Evolutionary conservation across 2,329 filamentous ascomycete species (phyloP), one percentile per base, ranked within the genome.

Genomic region (Hypoxylon sp.): DNA sequence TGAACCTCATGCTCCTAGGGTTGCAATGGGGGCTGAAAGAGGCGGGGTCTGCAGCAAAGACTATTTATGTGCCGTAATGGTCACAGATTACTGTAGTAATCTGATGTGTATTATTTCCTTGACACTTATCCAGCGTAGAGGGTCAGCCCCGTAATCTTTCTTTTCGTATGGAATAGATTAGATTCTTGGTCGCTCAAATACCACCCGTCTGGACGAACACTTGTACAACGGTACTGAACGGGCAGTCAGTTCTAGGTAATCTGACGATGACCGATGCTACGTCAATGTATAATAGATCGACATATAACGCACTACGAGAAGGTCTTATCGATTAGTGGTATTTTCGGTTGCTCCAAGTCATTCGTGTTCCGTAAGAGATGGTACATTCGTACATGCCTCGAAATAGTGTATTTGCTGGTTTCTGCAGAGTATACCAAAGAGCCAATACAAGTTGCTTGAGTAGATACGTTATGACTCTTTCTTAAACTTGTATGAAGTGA

Each of bases 1-100:
- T 14, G 29, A n/a, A 13, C 8, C 35, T 58, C 31, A 58, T 60
- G 48, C 52, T 9, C 5, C 29, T 55, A 29, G 59, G 64, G 68
- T 70, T 57, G 61, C 58, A 70, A 39, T 57, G 60, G 26, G 39
- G 59, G 44, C 63, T 70, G 63, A 55, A 59, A 29, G 64, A 59
- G 68, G 68, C 58, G 68, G 68, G 68, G 68, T 59, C 42, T 31
- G 68, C 61, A 68, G 53, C 61, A 60, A 60, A 26, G 59, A 54
- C 33, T 65, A 62, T 68, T 33, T 65, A 57, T 47, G 31, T 22
- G 22, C 37, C 6, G 37, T 17, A 22, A 31, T 52, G 5, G 10
- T 42, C 31, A 50, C 59, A 66, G 35, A 14, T n/a, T 37, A 42
- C 22, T 19, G 67, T 70, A 59, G 67, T 22, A 67, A 35, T 64